Base-by-base conservation (phyloP, 2,329 filamentous ascomycete genomes). In the Ophiostoma himal-ulmi region DNA sequence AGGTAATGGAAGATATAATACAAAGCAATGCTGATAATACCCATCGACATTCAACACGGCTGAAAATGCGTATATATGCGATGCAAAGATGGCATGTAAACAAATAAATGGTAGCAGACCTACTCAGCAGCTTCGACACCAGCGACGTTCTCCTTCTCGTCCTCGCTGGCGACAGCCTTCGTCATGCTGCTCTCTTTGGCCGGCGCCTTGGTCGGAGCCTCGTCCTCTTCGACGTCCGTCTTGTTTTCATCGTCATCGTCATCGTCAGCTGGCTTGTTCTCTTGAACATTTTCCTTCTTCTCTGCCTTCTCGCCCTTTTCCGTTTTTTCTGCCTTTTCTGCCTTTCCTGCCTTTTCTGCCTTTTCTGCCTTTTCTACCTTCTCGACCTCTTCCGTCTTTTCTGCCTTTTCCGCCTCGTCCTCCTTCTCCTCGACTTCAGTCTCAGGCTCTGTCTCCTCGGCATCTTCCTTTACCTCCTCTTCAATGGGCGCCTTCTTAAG, bases 191-290 rank as follows among this genome's bases (percentile, higher is more conserved):
- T 39, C 36, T 10, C 62, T 36, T 39, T 39, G 62, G 36, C 62
- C 17, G 62, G 20, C 11, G 36, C 39, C 34, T 60, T 67, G 17
- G 48, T 26, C 7, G 73, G 72, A 22, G 68, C 69, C 39, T 77
- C 75, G 13, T 75, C 74, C 64, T 74, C 67, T 44, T 75, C 71
- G n/a, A 72, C 74, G n/a, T 76, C 74, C 5, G 73, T 75, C 1
- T 76, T 68, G 54, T 76, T 75, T 67, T 77, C 76, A 36, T 78
- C 74, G 1, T 77, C 64, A n/a, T 77, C 64, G 14, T 68, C 66
- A 20, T 68, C 68, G 3, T 66, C 62, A 7, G 20, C 44, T 5
- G 26, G n/a, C 26, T 52, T 39, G 14, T 52, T 41, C 5, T 41
- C 39, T 22, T 68, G 17, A 6, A 1, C 39, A 7, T 10, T 14